A percentile compares a stretch with the other conserved stretches of the same genome.
phyloP scores from a whole-genome alignment of 495 filamentous ascomycete genomes.

The Aspergillus funiculosus region DNA sequence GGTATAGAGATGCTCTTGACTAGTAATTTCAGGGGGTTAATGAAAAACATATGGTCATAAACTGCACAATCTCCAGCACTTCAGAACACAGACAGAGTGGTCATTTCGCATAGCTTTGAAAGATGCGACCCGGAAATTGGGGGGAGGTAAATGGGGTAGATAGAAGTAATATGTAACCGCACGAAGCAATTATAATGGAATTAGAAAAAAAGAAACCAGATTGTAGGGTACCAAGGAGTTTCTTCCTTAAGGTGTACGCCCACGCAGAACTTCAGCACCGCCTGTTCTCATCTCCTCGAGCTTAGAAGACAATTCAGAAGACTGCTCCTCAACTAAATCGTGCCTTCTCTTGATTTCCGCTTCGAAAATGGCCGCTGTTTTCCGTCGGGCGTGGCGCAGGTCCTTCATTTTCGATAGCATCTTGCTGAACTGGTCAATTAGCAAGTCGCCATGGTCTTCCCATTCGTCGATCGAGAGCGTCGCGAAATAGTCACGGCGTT shows the following conservation, averaged over 20 bases:
- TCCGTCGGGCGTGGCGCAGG: constrained; percentile 58
- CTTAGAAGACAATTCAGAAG: constrained; percentile 34
- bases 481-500: constrained; percentile 58
- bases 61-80: neutral
- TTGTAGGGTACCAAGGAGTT: neutral
- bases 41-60: neutral
- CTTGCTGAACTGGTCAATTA: constrained; percentile 61
- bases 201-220: neutral
- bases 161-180: no score
- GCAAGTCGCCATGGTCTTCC: constrained; percentile 78
- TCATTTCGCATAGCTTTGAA: neutral
- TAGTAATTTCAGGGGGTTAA: neutral
- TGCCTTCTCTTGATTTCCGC: constrained; percentile 54
- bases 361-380: constrained; percentile 61
- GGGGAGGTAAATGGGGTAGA: no score
- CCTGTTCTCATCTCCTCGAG: constrained; percentile 41
- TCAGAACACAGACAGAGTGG: neutral
- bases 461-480: constrained; percentile 64
- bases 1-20: constrained; percentile 9
- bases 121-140: no score
- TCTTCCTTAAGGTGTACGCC: constrained; percentile 27
- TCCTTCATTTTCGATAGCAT: constrained; percentile 59
- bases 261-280: constrained; percentile 38
- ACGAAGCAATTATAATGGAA: no score
- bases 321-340: constrained; percentile 33